A percentile compares a stretch with the other conserved stretches of the same genome.
Evolutionary conservation across 202 grass and related monocot genomes (phyloP).

Genomic region (Setaria viridis): DNA sequence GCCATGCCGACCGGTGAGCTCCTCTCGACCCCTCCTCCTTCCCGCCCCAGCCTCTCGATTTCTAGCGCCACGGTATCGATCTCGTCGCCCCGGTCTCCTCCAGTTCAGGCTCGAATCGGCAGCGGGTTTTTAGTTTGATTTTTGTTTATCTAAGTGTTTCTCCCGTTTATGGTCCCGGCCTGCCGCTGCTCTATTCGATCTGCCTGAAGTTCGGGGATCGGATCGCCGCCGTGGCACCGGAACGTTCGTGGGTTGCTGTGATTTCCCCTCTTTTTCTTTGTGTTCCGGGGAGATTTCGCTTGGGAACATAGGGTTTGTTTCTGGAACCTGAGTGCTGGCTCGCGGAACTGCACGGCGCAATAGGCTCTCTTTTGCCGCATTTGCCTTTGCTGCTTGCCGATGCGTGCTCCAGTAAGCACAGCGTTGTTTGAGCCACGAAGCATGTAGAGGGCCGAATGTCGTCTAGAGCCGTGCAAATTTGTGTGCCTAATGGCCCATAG

Average conservation of each 20-base stretch:
- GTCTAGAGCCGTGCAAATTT: background rate
- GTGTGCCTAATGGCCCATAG: background rate
- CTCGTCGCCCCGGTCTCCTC: constrained; percentile 2
- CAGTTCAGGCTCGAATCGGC: constrained; percentile 2
- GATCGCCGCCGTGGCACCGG: background rate
- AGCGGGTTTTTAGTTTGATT: background rate
- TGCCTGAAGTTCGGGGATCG: background rate
- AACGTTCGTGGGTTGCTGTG: background rate
- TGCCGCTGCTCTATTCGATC: constrained; percentile 40
- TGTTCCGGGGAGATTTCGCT: background rate
- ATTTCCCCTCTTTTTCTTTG: background rate
- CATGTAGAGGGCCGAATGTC: background rate
- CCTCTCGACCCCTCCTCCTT: background rate
- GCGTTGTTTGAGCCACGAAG: background rate
- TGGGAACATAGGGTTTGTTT: constrained; percentile 49
- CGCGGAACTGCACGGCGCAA: background rate
- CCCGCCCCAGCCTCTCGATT: background rate
- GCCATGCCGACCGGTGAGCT: constrained; percentile 68
- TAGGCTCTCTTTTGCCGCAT: background rate
- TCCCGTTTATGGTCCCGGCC: background rate
- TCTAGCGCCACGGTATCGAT: background rate
- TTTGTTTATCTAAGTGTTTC: background rate
- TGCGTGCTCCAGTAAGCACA: background rate
- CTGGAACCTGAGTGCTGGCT: constrained; percentile 7
- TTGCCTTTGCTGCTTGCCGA: background rate